Conservation (phyloP, 1,284 basidiomycete genomes). For the Schizopora paradoxa region DNA sequence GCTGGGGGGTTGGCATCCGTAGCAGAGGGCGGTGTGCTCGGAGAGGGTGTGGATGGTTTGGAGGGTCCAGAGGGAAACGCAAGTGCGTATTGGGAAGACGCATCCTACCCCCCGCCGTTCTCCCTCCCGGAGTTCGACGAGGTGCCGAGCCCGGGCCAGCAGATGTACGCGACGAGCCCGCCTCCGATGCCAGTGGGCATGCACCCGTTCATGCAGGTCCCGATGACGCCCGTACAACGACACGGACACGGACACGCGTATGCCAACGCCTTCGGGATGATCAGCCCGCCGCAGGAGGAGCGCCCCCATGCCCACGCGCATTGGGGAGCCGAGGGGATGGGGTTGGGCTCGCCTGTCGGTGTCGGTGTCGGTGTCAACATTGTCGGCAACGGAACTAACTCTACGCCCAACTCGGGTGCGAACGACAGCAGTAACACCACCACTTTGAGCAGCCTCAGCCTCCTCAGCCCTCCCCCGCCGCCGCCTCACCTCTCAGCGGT, state of each 20-base stretch:
- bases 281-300: no score
- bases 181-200: no score
- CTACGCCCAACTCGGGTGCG: background rate
- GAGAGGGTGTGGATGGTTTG: background rate
- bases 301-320: no score
- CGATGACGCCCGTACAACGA: no score
- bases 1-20: conserved; percentile 1
- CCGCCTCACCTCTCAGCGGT: no score
- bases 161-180: background rate
- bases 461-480: no score
- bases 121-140: background rate
- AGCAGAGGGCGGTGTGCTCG: background rate
- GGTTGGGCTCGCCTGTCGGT: conserved; percentile 4
- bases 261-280: no score
- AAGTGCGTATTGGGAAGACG: no score
- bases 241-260: conserved; percentile 1
- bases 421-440: background rate
- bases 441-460: background rate
- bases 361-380: background rate
- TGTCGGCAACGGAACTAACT: background rate
- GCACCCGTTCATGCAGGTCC: no score
- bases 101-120: no score
- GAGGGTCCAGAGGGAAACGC: background rate
- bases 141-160: background rate
- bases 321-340: conserved; percentile 6